phyloP scores from a whole-genome alignment of 148 eudicot species.

The Rhododendron henanense region DNA sequence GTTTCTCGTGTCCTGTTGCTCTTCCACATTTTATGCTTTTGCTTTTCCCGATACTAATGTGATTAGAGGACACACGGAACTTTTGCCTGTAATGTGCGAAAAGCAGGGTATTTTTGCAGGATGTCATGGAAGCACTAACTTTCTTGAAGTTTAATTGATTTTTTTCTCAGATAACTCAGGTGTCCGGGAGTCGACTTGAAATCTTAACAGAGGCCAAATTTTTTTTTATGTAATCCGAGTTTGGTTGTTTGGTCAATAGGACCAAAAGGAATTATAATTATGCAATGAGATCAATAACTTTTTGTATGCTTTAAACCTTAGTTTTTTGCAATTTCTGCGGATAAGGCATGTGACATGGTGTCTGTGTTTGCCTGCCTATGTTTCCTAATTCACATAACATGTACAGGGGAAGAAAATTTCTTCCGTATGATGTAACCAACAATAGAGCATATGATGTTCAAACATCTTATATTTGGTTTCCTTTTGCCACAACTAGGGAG shows the following conservation, averaged over 20 bases:
- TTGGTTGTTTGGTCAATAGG: background rate
- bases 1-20: background rate
- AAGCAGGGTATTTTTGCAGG: background rate
- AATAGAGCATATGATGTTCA: background rate
- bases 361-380: background rate
- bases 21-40: background rate
- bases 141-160: background rate
- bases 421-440: background rate
- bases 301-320: background rate
- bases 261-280: background rate
- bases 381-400: background rate
- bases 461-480: background rate
- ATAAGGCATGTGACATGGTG: background rate
- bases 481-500: constrained; percentile 52
- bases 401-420: background rate
- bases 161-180: background rate
- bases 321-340: background rate
- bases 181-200: background rate
- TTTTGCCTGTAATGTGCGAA: background rate
- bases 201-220: background rate
- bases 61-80: background rate
- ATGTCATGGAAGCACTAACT: background rate
- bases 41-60: background rate
- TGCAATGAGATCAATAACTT: background rate
- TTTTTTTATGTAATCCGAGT: background rate